A percentile compares a stretch with the other conserved stretches of the same genome.
Conservation (phyloP, 371 early-diverging fungal species). For the Massospora cicadina region DNA sequence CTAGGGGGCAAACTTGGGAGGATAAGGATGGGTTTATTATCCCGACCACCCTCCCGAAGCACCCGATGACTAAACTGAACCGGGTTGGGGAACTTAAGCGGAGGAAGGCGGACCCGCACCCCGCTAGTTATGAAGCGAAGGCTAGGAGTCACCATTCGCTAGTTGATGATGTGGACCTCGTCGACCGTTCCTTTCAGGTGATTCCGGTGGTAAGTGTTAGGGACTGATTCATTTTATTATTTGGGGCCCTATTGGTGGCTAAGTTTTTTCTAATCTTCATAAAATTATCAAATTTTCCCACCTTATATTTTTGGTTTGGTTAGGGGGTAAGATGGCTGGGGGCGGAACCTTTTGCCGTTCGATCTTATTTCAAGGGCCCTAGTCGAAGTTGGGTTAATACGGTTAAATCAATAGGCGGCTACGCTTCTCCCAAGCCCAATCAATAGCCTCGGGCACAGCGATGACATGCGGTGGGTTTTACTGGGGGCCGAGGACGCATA, state of each 20-base stretch:
- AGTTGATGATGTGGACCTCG: not conserved
- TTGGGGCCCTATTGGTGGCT: no score
- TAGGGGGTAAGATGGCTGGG: no score
- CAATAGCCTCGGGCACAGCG: not conserved
- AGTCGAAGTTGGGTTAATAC: not conserved
- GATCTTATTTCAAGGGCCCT: no score
- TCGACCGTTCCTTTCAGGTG: conserved; percentile 7
- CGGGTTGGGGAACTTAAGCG: not conserved
- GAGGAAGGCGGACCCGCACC: not conserved
- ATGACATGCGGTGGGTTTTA: conserved; percentile 67
- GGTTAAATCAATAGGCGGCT: not conserved
- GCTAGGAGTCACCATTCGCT: not conserved
- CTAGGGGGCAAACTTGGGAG: not conserved
- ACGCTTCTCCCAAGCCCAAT: not conserved
- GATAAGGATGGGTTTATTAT: not conserved
- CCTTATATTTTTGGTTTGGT: no score
- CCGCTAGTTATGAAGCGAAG: not conserved
- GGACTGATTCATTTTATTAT: no score
- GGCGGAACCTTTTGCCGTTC: no score
- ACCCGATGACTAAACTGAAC: not conserved
- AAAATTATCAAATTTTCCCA: no score
- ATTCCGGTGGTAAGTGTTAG: conserved; percentile 5
- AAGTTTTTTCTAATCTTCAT: no score
- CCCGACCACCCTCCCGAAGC: not conserved
- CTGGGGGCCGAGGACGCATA: conserved; percentile 88